Evolutionary conservation across 2,329 filamentous ascomycete species (phyloP).

Genomic region (Cladosporium sp.): DNA sequence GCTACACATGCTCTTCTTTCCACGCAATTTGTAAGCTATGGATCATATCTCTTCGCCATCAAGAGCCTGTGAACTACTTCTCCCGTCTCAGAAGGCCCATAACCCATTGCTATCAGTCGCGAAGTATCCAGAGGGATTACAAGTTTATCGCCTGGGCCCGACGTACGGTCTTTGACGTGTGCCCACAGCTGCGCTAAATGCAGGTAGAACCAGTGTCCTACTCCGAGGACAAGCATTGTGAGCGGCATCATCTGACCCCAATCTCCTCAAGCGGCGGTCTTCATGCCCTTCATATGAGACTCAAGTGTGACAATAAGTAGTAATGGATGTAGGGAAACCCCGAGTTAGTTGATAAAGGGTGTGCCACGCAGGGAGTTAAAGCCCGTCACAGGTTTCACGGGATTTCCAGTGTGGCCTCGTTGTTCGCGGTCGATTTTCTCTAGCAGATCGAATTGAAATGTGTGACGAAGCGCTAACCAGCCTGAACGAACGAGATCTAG

Average conservation of each 20-base stretch:
- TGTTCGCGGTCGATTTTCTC: not conserved
- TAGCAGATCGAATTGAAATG: not conserved
- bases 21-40: not conserved
- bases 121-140: not conserved
- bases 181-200: not conserved
- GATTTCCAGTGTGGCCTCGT: not conserved
- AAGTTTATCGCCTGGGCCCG: not conserved
- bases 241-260: not conserved
- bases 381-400: not conserved
- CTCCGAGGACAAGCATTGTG: not conserved
- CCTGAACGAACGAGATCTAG: not conserved
- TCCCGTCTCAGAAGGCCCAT: not conserved
- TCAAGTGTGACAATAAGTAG: not conserved
- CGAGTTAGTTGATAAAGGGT: not conserved
- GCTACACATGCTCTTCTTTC: too few relatives aligned
- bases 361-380: not conserved
- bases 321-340: not conserved
- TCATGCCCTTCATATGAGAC: not conserved
- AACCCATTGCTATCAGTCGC: not conserved
- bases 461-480: not conserved
- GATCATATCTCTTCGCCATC: not conserved
- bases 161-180: not conserved
- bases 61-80: not conserved
- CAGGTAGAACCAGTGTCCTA: not conserved
- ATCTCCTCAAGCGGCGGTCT: not conserved